Conservation (phyloP, 306 rosid species). For the Adenanthera pavonina region DNA sequence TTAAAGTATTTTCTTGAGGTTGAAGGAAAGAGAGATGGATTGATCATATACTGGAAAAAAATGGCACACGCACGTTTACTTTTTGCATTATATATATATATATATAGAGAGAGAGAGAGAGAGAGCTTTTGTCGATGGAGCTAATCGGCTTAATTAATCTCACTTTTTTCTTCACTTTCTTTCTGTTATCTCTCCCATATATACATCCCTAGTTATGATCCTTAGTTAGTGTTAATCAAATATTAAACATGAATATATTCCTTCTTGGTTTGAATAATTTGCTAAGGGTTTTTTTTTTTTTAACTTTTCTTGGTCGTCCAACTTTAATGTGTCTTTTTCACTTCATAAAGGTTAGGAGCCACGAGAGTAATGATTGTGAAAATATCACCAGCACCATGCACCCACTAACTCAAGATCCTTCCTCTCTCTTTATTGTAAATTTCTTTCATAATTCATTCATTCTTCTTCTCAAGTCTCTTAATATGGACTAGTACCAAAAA, state of each 20-base stretch:
- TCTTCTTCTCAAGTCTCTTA: too few species aligned
- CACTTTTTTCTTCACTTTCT: conserved; percentile 40
- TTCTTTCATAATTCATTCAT: too few species aligned
- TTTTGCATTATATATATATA: neutral
- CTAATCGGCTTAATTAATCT: conserved; percentile 34
- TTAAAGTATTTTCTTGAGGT: conserved; percentile 52
- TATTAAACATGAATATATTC: conserved; percentile 26
- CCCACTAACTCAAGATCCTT: conserved; percentile 50
- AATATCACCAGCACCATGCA: conserved; percentile 61
- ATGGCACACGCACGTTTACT: conserved; percentile 46
- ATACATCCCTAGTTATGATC: conserved; percentile 45
- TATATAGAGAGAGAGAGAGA: neutral
- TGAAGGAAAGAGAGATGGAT: conserved; percentile 53
- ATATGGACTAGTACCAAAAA: too few species aligned
- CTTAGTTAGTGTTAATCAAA: conserved; percentile 48
- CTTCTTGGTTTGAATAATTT: conserved; percentile 42
- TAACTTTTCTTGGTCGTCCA: neutral
- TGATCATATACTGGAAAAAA: conserved; percentile 38
- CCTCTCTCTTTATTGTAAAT: neutral
- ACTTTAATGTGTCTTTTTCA: conserved; percentile 32
- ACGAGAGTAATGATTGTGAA: conserved; percentile 88
- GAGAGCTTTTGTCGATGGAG: neutral
- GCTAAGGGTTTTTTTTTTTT: neutral
- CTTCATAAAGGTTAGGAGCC: conserved; percentile 68
- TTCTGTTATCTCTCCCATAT: conserved; percentile 26